Evolutionary conservation across 495 filamentous ascomycete species (phyloP).

Genomic region (Aspergillus panamensis): DNA sequence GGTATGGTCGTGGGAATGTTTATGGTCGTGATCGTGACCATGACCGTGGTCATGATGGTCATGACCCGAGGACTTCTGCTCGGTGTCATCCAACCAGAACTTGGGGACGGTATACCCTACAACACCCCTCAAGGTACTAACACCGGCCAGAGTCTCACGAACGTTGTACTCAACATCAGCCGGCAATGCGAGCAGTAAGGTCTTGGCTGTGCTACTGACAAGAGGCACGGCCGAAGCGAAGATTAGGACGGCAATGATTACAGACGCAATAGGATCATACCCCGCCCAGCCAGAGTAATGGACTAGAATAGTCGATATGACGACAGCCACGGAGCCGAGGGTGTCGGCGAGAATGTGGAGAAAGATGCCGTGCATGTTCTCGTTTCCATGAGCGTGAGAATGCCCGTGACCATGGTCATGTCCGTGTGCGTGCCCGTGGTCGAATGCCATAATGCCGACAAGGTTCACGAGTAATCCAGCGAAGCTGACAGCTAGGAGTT

Average conservation of each 20-base stretch:
- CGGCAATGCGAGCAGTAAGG: constrained; percentile 78
- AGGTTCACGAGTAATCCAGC: constrained; percentile 86
- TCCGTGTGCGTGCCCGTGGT: constrained; percentile 58
- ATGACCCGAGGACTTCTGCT: constrained; percentile 26
- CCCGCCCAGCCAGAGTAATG: constrained; percentile 84
- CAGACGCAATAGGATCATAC: constrained; percentile 94
- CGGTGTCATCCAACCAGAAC: constrained; percentile 88
- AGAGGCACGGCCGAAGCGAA: constrained; percentile 84
- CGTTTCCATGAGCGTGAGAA: constrained; percentile 71
- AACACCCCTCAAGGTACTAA: constrained; percentile 79
- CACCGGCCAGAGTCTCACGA: constrained; percentile 77
- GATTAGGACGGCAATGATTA: constrained; percentile 89
- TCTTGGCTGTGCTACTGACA: constrained; percentile 76
- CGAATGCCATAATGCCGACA: constrained; percentile 85
- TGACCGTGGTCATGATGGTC: constrained; percentile 23
- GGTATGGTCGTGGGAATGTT: constrained; percentile 16
- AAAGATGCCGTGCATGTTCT: constrained; percentile 99
- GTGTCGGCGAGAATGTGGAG: constrained; percentile 94
- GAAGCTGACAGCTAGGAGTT: constrained; percentile 82
- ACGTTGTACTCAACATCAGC: constrained; percentile 84
- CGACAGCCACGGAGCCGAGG: constrained; percentile 89
- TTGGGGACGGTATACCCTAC: constrained; percentile 81
- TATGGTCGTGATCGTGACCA: constrained; percentile 15
- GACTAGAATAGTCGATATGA: constrained; percentile 84
- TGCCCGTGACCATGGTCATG: constrained; percentile 71